Evolutionary conservation across 345 rosid species (phyloP), one percentile per base, ranked within the genome.

Genomic region (rapeseed (Brassica napus)): DNA sequence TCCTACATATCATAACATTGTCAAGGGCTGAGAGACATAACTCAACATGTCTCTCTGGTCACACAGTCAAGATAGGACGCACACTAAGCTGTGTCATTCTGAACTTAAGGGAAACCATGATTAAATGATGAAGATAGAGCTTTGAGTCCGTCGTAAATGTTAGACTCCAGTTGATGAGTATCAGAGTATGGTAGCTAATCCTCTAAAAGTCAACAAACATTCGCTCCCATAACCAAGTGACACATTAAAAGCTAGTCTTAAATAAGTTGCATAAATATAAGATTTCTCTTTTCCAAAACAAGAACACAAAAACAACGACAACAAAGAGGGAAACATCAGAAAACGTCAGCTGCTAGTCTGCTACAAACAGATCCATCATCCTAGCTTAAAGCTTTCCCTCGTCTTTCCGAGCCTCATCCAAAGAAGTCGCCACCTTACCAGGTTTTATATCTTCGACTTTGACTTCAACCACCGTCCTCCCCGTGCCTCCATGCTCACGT

Each of bases 401-500:
- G 8, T 49, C 57, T n/a, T 49, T 49, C 18, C 57, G 57, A 49
- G 18, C 57, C 57, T 49, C 57, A 49, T 49, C 57, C 8, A 86
- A 21, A 0, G 80, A 15, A 0, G 84, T 10, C 0, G 88, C 88
- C 35, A 34, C 82, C 8, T 61, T n/a, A 32, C 54, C 55, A 3
- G 70, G 68, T 71, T 35, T 60, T 10, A 15, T 49, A 31, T 73
- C 76, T 30, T 82, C 75, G 0, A 82, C 79, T 1, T 74, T 28
- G 0, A 74, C 77, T 58, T 49, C 75, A 3, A 72, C 72, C 61
- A 69, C 85, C 34, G 74, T 77, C 74, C 86, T 75, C 12, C 86
- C 78, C 0, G 81, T 47, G 2, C 83, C 74, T 18, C 83, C 88
- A 9, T 67, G 75, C 61, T 82, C 86, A 32, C 79, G 78, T 0